These are phyloP conservation scores for Cryphonectria parasitica DNA, from an alignment of 2,329 filamentous ascomycete genomes.

Conservation along the genomic window DNA sequence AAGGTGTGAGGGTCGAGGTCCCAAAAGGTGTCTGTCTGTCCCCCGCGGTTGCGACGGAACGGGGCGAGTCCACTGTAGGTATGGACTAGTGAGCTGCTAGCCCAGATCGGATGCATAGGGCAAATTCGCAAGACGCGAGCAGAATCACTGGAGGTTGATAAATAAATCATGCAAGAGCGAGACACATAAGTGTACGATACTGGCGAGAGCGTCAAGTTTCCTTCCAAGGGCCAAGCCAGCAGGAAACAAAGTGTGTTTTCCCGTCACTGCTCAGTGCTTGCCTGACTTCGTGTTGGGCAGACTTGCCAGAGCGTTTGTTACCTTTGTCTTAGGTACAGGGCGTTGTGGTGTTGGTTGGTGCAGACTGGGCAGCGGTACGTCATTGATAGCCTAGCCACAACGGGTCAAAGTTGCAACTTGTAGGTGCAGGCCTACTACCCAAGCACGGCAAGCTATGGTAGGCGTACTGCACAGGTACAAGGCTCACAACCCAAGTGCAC, in stretches of 20 bases:
- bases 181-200: neutral
- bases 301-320: neutral
- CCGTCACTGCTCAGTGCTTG: neutral
- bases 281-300: neutral
- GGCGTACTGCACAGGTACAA: neutral
- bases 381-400: neutral
- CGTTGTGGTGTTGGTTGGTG: neutral
- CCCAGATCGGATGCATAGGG: slow-evolving; percentile 17
- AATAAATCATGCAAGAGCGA: neutral
- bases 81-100: slow-evolving; percentile 7
- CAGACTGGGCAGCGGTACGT: neutral
- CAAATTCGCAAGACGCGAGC: neutral
- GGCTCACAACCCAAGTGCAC: neutral
- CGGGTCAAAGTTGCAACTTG: neutral
- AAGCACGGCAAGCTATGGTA: too few species aligned
- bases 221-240: neutral
- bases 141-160: neutral
- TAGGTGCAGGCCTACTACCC: neutral
- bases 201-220: neutral
- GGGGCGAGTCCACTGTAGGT: slow-evolving; percentile 20
- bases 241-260: neutral
- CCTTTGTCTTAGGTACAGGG: neutral
- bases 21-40: neutral
- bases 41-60: slow-evolving; percentile 28
- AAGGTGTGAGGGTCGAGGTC: slow-evolving; percentile 12